phyloP scores from a whole-genome alignment of 148 eudicot species.

The Beta vulgaris region DNA sequence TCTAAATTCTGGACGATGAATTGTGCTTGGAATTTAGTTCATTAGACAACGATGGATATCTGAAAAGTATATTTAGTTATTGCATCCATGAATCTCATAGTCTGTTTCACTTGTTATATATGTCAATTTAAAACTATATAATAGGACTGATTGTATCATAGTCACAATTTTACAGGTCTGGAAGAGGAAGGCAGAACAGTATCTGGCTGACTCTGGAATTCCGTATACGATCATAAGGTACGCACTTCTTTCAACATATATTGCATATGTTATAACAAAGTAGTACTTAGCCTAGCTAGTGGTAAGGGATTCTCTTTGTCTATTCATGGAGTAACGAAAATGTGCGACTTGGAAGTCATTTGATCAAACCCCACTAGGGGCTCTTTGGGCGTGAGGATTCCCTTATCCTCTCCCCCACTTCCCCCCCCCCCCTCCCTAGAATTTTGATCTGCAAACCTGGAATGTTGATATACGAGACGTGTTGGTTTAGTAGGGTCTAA shows the following conservation, averaged over 20 bases:
- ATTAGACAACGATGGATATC: not conserved
- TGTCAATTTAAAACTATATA: not conserved
- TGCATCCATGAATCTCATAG: slow-evolving; percentile 5
- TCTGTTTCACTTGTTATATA: not conserved
- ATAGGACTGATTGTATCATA: not conserved
- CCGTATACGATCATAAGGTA: slow-evolving; percentile 96
- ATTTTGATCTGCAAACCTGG: no score
- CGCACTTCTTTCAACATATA: slow-evolving; percentile 10
- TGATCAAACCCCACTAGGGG: no score
- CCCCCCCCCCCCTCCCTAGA: no score
- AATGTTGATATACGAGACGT: no score
- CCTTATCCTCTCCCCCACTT: no score
- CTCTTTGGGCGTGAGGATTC: no score
- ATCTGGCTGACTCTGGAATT: slow-evolving; percentile 88
- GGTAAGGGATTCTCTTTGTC: no score
- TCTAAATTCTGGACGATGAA: not conserved
- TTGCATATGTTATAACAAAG: not conserved
- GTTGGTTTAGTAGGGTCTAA: no score
- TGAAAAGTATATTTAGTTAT: not conserved
- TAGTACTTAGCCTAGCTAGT: no score
- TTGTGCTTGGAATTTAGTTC: not conserved
- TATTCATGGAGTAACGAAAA: no score
- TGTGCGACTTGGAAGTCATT: no score
- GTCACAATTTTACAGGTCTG: slow-evolving; percentile 52
- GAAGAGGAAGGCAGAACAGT: slow-evolving; percentile 98